phyloP scores from a whole-genome alignment of 306 rosid genomes.

The Cucumis cinereus region DNA sequence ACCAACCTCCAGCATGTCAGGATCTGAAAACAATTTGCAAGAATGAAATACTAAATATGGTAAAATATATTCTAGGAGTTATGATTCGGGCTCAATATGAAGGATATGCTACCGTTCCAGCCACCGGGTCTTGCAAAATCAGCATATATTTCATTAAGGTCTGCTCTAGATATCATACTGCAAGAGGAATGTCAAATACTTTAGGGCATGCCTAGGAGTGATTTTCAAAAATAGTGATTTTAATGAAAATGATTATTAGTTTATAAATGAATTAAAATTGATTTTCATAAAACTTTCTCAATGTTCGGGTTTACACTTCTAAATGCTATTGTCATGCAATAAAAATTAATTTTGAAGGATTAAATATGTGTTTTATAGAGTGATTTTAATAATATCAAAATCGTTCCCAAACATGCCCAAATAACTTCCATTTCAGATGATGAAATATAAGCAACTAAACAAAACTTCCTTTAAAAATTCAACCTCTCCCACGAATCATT shows the following conservation, averaged over 20 bases:
- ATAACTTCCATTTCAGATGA: background rate
- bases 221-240: too few species aligned
- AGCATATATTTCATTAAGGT: constrained; percentile 71
- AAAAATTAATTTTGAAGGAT: too few species aligned
- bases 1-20: constrained; percentile 97
- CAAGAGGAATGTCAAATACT: constrained; percentile 3
- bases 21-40: constrained; percentile 39
- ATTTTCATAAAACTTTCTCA: too few species aligned
- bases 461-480: background rate
- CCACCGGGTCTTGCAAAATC: constrained; percentile 82
- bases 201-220: too few species aligned
- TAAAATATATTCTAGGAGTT: background rate
- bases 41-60: background rate
- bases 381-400: too few species aligned
- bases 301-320: too few species aligned
- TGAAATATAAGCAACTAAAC: background rate
- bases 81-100: background rate
- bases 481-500: constrained; percentile 78
- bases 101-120: constrained; percentile 67
- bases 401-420: too few species aligned
- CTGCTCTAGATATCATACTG: constrained; percentile 83
- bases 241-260: too few species aligned
- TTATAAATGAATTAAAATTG: too few species aligned
- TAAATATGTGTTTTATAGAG: too few species aligned
- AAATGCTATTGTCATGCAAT: too few species aligned